phyloP scores from a whole-genome alignment of 768 basidiomycete genomes.

The Piloderma croceum region DNA sequence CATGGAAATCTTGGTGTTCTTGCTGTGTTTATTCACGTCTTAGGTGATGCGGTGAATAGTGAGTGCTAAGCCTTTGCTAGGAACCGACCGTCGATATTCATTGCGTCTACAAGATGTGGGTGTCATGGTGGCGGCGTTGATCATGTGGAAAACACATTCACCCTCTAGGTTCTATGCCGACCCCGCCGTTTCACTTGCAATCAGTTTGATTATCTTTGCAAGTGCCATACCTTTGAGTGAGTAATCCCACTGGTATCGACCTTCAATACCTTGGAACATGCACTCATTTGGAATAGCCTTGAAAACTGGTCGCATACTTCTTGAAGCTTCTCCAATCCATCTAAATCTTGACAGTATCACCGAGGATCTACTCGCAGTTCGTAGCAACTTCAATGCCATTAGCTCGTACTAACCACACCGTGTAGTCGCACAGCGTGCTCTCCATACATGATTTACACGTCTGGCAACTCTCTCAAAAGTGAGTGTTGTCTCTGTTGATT shows the following conservation, averaged over 20 bases:
- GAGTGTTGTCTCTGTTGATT: no score
- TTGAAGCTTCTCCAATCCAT: conserved; percentile 48
- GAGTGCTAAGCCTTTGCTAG: conserved; percentile 13
- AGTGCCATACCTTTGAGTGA: conserved; percentile 49
- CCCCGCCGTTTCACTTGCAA: conserved; percentile 44
- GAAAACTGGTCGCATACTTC: conserved; percentile 44
- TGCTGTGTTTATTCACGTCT: conserved; percentile 46
- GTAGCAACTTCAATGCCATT: no score
- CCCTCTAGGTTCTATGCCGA: conserved; percentile 48
- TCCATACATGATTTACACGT: conserved; percentile 50
- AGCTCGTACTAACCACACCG: conserved; percentile 27
- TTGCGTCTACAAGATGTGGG: conserved; percentile 38
- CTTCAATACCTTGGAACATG: neutral
- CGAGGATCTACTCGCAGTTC: conserved; percentile 41
- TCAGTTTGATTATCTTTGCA: conserved; percentile 47
- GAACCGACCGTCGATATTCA: neutral
- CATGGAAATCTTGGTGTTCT: conserved; percentile 41
- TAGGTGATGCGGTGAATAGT: conserved; percentile 53
- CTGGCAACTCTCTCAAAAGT: conserved; percentile 54
- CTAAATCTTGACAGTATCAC: conserved; percentile 45
- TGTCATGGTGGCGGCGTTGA: conserved; percentile 45
- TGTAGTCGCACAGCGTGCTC: no score
- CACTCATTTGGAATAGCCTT: conserved; percentile 31
- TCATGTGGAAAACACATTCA: conserved; percentile 44
- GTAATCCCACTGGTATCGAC: conserved; percentile 7